Conservation (phyloP, 2,329 filamentous ascomycete species). For the Aspergillus thermomutatus region DNA sequence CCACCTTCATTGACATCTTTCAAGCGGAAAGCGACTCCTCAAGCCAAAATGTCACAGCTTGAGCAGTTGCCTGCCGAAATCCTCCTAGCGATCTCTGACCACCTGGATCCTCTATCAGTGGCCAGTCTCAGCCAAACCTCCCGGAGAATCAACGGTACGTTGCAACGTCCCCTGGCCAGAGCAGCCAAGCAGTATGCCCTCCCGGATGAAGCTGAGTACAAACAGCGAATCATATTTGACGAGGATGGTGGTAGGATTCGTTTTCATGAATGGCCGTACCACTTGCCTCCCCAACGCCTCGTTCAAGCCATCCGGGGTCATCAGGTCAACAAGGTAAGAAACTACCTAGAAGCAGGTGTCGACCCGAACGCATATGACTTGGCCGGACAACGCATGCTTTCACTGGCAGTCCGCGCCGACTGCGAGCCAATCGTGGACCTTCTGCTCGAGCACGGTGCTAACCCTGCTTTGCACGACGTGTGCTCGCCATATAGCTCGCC, state of each 20-base stretch:
- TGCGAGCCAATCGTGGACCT: not conserved
- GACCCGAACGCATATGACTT: slow-evolving; percentile 9
- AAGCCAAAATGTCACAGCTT: not conserved
- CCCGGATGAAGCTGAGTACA: not conserved
- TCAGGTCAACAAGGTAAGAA: not conserved
- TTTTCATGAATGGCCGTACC: not conserved
- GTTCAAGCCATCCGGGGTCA: not conserved
- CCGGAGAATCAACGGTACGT: not conserved
- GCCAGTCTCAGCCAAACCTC: not conserved
- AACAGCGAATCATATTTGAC: not conserved
- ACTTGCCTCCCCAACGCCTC: not conserved
- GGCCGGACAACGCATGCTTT: slow-evolving; percentile 4
- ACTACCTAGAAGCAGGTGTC: slow-evolving; percentile 1
- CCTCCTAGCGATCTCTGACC: not conserved
- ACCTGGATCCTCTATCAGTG: not conserved
- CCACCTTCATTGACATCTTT: not conserved
- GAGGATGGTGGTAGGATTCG: not conserved
- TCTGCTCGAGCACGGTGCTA: slow-evolving; percentile 6
- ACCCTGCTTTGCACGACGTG: slow-evolving; percentile 1
- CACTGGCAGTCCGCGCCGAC: slow-evolving; percentile 2
- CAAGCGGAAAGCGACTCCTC: not conserved
- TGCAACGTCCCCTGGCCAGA: not conserved
- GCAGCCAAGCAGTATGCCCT: not conserved
- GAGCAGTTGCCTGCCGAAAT: not conserved
- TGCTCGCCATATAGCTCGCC: not conserved